Evolutionary conservation across 768 basidiomycete genomes (phyloP).

Genomic region (Chiua virens): DNA sequence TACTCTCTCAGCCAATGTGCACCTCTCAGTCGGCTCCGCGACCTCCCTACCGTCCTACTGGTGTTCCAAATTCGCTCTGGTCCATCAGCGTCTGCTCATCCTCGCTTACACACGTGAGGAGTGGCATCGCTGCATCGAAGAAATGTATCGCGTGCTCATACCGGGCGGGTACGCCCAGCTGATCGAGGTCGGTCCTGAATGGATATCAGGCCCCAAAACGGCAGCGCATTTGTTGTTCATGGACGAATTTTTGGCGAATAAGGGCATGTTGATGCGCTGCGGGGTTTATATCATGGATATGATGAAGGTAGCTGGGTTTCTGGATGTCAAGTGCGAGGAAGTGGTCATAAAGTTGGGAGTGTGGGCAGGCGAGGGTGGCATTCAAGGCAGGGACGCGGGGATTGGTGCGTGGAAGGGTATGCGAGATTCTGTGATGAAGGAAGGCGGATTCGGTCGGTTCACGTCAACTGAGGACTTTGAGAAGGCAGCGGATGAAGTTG

Average conservation of each 20-base stretch:
- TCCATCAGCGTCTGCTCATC: constrained; percentile 35
- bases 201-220: constrained; percentile 13
- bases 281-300: constrained; percentile 16
- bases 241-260: constrained; percentile 10
- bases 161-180: constrained; percentile 36
- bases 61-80: constrained; percentile 30
- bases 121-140: constrained; percentile 26
- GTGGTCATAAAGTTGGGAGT: constrained; percentile 19
- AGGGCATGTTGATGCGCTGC: constrained; percentile 9
- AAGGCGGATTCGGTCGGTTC: constrained; percentile 14
- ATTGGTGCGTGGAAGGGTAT: constrained; percentile 25
- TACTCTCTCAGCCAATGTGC: constrained; percentile 11
- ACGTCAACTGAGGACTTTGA: constrained; percentile 20
- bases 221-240: constrained; percentile 5
- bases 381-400: constrained; percentile 13
- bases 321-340: constrained; percentile 18
- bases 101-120: constrained; percentile 27
- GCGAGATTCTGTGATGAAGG: constrained; percentile 20
- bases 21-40: constrained; percentile 24
- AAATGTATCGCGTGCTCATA: constrained; percentile 31
- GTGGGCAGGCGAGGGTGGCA: constrained; percentile 25
- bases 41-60: constrained; percentile 30
- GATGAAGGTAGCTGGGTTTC: constrained; percentile 19
- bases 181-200: constrained; percentile 25
- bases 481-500: constrained; percentile 11